Conservation (phyloP, 2,329 filamentous ascomycete genomes). For the Ophiostoma piceae region DNA sequence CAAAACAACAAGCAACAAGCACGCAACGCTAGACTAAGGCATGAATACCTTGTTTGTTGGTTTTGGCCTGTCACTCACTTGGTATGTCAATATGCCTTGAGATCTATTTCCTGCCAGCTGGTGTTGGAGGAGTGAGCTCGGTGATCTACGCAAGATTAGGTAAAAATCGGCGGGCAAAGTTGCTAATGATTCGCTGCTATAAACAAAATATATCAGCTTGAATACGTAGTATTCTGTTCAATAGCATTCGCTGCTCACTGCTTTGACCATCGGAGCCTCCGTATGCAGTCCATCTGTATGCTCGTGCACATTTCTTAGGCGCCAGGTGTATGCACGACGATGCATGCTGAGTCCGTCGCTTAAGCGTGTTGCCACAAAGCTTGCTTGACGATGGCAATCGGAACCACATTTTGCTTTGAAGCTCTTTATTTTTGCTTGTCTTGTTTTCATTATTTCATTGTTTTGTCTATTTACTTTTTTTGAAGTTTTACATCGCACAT, state of each 20-base stretch:
- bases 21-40: slow-evolving; percentile 6
- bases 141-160: neutral
- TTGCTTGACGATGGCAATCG: neutral
- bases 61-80: neutral
- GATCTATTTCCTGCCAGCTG: neutral
- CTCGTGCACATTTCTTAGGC: neutral
- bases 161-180: neutral
- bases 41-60: slow-evolving; percentile 1
- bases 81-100: neutral
- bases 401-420: neutral
- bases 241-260: neutral
- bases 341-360: neutral
- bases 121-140: neutral
- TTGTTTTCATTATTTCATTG: neutral
- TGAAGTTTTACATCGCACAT: neutral
- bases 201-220: neutral
- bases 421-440: neutral
- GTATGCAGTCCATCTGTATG: neutral
- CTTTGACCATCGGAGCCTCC: neutral
- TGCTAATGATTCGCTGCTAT: neutral
- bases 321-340: neutral
- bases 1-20: neutral
- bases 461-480: neutral
- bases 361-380: neutral
- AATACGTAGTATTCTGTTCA: neutral